Evolutionary conservation across 2,329 filamentous ascomycete species (phyloP), one percentile per base, ranked within the genome.

Genomic region (Elsinoe perseae): DNA sequence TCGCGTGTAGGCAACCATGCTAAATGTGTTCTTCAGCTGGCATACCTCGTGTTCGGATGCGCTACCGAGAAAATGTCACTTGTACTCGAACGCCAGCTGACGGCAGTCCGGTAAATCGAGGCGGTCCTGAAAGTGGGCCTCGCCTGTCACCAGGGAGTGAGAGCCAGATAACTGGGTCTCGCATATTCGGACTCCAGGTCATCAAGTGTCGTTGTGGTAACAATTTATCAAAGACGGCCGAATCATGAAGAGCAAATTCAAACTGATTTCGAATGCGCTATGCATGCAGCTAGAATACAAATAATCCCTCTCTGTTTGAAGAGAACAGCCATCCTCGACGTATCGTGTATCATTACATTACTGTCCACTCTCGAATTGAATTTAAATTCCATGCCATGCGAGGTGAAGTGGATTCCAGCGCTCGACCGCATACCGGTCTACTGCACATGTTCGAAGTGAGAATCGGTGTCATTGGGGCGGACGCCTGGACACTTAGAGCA

Each of bases 401-500:
- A 36, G 4, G 32, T 7, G 32, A 36, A 36, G 32, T 14, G n/a
- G n/a, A 36, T 9, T 36, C 32, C 12, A 36, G 32, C 32, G 5
- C 5, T 14, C 10, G 32, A 36, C 32, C 32, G 32, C 32, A 36
- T 4, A 4, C 32, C 5, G 32, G 32, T 14, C 5, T 36, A 36
- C 10, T 36, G 38, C 38, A 43, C 9, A 12, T 21, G 38, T 23
- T 20, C 4, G 38, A 20, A 18, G 38, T 14, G 32, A 36, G n/a
- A 28, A 10, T 27, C 14, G 9, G 43, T n/a, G 43, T 30, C 40
- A 9, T 21, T n/a, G 40, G 16, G 21, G 7, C n/a, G 10, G 40
- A 43, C 7, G 6, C 12, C 2, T 30, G 3, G 32, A 21, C 50
- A 18, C 12, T 28, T 48, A 65, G 65, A 70, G 73, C 46, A 68